A percentile compares a stretch with the other conserved stretches of the same genome.
phyloP scores from a whole-genome alignment of 2,329 filamentous ascomycete species.

The Diaporthe citri region DNA sequence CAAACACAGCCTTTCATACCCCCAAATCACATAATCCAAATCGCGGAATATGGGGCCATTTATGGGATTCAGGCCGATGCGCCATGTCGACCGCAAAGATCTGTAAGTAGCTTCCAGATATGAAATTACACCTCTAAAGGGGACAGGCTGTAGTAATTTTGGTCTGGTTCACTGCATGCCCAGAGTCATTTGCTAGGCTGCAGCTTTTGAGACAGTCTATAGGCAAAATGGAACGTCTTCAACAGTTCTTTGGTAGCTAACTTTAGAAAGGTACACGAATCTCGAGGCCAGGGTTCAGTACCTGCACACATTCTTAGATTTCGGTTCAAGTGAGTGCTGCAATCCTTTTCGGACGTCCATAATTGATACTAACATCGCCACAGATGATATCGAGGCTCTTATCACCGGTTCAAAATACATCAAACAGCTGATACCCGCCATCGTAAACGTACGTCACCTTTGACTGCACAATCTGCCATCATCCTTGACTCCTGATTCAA shows the following conservation, averaged over 20 bases:
- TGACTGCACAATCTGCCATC: background rate
- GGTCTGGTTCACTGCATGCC: background rate
- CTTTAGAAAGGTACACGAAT: constrained; percentile 63
- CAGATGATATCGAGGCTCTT: constrained; percentile 80
- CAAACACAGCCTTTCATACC: background rate
- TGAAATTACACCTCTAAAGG: background rate
- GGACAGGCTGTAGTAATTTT: background rate
- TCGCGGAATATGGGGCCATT: constrained; percentile 30
- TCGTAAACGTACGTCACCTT: constrained; percentile 74
- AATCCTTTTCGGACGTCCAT: background rate
- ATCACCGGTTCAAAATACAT: constrained; percentile 79
- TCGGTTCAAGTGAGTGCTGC: constrained; percentile 71
- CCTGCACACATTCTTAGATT: constrained; percentile 82
- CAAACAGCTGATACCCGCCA: constrained; percentile 83
- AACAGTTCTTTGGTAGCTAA: background rate
- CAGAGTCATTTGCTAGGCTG: background rate
- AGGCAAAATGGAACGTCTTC: background rate
- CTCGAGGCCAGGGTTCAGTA: constrained; percentile 79
- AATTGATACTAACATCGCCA: constrained; percentile 7
- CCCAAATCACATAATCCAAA: background rate
- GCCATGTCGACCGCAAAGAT: constrained; percentile 77
- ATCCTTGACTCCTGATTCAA: no score
- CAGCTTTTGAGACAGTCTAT: background rate
- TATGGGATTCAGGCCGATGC: constrained; percentile 47
- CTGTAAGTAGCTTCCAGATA: constrained; percentile 56